Conservation (phyloP, 2,329 filamentous ascomycete genomes). For the Neoascochyta sp. region DNA sequence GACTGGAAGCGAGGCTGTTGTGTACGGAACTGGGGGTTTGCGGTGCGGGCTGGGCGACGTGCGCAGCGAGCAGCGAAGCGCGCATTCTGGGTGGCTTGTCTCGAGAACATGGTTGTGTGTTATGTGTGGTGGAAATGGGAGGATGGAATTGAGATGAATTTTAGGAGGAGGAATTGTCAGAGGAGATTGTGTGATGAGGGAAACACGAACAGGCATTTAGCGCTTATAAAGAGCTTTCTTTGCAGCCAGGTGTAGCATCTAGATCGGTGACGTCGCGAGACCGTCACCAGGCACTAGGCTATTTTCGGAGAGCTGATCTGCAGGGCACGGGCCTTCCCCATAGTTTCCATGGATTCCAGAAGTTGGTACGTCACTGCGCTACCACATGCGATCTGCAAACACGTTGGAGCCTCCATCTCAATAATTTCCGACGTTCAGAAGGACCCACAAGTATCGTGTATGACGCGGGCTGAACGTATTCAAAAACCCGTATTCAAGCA, state of each 20-base stretch:
- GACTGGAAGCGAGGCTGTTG: conserved; percentile 35
- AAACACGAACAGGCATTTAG: conserved; percentile 1
- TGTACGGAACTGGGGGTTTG: conserved; percentile 25
- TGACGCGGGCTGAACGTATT: too few species aligned
- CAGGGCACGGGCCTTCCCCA: too few species aligned
- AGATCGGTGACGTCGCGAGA: conserved; percentile 4
- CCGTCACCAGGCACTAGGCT: too few species aligned
- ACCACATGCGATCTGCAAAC: too few species aligned
- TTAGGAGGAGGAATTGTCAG: too few species aligned
- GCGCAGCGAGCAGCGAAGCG: conserved; percentile 27
- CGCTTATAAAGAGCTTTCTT: conserved; percentile 1
- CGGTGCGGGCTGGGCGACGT: conserved; percentile 23
- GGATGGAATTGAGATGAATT: conserved; percentile 2
- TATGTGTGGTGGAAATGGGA: conserved; percentile 1
- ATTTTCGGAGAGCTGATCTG: too few species aligned
- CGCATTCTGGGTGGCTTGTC: conserved; percentile 32
- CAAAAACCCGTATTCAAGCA: too few species aligned
- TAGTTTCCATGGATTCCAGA: too few species aligned
- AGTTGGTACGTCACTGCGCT: too few species aligned
- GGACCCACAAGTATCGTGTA: conserved; percentile 1
- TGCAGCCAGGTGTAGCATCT: conserved; percentile 1
- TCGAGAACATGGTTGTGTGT: conserved; percentile 26
- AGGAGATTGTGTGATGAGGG: conserved; percentile 5
- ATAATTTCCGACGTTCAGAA: too few species aligned
- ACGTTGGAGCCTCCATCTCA: too few species aligned